Evolutionary conservation across 768 basidiomycete species (phyloP).

Genomic region (Inosperma sp.): DNA sequence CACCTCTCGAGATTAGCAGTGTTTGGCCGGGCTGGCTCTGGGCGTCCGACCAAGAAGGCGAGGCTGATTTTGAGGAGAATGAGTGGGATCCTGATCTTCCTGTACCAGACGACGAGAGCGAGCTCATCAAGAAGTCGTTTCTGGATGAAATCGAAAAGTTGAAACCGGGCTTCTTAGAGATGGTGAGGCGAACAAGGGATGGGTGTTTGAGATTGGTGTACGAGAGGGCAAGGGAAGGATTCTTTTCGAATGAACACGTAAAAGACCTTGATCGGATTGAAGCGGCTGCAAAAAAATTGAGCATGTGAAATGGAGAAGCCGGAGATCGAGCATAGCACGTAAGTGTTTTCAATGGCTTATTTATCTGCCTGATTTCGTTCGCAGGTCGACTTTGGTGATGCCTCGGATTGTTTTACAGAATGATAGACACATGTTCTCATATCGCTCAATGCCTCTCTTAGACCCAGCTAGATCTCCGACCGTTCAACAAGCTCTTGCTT

Average conservation of each 20-base stretch:
- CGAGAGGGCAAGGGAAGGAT: neutral
- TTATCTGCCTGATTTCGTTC: no score
- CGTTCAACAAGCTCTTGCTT: no score
- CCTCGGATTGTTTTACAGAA: no score
- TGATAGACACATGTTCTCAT: no score
- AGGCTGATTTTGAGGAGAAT: neutral
- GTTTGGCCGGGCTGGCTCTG: neutral
- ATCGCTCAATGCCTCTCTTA: no score
- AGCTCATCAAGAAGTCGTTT: conserved; percentile 4
- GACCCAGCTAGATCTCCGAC: no score
- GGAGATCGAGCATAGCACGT: no score
- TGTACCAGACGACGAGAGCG: neutral
- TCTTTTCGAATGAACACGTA: neutral
- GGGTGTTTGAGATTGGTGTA: conserved; percentile 2
- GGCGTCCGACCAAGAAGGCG: neutral
- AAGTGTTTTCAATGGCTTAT: no score
- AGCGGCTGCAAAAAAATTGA: neutral
- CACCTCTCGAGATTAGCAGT: neutral
- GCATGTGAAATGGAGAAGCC: no score
- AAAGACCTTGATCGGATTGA: no score
- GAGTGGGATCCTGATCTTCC: neutral
- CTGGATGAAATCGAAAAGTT: conserved; percentile 2
- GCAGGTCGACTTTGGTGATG: no score
- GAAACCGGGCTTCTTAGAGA: neutral
- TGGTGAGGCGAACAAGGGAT: conserved; percentile 3